These are phyloP conservation scores for Pelargonium nanum DNA, from an alignment of 345 rosid genomes.

Conservation along the genomic window DNA sequence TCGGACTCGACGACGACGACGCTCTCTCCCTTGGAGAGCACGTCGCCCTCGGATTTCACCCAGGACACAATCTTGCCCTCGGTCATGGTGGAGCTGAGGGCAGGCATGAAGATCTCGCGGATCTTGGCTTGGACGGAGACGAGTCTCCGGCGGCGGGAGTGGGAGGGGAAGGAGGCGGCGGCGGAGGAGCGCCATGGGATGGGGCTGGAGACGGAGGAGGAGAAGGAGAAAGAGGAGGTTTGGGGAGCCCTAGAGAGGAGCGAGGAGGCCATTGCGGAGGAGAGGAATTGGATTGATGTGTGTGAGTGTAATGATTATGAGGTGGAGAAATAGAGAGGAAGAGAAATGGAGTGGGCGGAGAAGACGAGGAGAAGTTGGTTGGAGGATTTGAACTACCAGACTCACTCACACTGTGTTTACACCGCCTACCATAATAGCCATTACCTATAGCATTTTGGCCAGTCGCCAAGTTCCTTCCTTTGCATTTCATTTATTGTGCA, in stretches of 20 bases:
- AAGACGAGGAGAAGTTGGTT: constrained; percentile 64
- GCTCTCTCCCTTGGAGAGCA: constrained; percentile 82
- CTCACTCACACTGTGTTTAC: constrained; percentile 15
- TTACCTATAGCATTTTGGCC: no score
- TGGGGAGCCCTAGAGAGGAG: constrained; percentile 6
- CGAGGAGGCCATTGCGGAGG: background rate
- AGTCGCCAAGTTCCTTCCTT: constrained; percentile 4
- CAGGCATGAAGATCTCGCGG: constrained; percentile 98
- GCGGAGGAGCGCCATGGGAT: constrained; percentile 8
- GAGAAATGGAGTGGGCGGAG: constrained; percentile 44
- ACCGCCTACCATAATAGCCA: constrained; percentile 34
- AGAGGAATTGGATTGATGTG: constrained; percentile 5
- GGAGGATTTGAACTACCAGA: constrained; percentile 30
- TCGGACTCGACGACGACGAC: constrained; percentile 96
- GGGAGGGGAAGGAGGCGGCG: constrained; percentile 20
- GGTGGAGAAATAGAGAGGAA: constrained; percentile 6
- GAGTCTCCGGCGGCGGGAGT: constrained; percentile 15
- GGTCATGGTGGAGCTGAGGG: constrained; percentile 98
- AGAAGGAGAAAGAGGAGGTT: constrained; percentile 31
- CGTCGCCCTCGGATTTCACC: constrained; percentile 90
- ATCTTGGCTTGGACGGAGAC: constrained; percentile 61
- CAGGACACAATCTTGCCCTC: constrained; percentile 98
- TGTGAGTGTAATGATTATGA: no score
- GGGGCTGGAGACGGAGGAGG: constrained; percentile 29
- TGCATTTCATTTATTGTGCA: no score